Evolutionary conservation across 257 asterid genomes (phyloP).

Genomic region (Vinca minor): DNA sequence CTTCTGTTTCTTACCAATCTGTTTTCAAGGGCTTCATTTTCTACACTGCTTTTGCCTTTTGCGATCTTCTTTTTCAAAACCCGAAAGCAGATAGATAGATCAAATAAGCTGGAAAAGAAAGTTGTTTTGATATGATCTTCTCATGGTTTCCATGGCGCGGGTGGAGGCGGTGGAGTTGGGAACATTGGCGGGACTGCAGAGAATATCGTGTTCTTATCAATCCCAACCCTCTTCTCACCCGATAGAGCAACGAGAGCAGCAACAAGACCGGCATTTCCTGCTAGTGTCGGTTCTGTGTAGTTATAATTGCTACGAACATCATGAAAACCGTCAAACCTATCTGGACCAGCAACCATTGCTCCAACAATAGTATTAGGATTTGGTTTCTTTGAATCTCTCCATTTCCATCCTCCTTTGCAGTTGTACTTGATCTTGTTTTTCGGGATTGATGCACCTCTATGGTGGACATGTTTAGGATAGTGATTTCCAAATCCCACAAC

Average conservation of each 20-base stretch:
- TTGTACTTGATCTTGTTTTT: conserved; percentile 59
- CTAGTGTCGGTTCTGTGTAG: conserved; percentile 88
- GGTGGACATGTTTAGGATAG: conserved; percentile 87
- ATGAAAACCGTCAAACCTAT: conserved; percentile 67
- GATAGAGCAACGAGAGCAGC: conserved; percentile 92
- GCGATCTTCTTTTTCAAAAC: conserved; percentile 6
- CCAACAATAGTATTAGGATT: conserved; percentile 70
- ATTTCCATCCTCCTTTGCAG: conserved; percentile 95
- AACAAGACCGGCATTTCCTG: conserved; percentile 92
- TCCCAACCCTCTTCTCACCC: conserved; percentile 39
- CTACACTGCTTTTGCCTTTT: conserved; percentile 13
- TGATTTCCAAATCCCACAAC: conserved; percentile 75
- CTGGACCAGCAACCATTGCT: conserved; percentile 99
- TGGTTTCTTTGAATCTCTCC: conserved; percentile 67
- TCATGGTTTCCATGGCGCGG: conserved; percentile 96
- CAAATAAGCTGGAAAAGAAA: conserved; percentile 13
- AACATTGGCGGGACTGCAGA: conserved; percentile 97
- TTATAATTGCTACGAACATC: conserved; percentile 83
- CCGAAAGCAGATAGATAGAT: conserved; percentile 12
- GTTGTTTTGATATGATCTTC: conserved; percentile 10
- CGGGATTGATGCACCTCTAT: conserved; percentile 91
- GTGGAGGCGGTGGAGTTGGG: conserved; percentile 93
- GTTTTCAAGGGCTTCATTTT: conserved; percentile 10
- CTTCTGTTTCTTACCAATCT: conserved; percentile 11
- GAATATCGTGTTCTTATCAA: conserved; percentile 86